Base-by-base conservation (phyloP, 352 stramenopile genomes). In the Globisporangium barbulae region DNA sequence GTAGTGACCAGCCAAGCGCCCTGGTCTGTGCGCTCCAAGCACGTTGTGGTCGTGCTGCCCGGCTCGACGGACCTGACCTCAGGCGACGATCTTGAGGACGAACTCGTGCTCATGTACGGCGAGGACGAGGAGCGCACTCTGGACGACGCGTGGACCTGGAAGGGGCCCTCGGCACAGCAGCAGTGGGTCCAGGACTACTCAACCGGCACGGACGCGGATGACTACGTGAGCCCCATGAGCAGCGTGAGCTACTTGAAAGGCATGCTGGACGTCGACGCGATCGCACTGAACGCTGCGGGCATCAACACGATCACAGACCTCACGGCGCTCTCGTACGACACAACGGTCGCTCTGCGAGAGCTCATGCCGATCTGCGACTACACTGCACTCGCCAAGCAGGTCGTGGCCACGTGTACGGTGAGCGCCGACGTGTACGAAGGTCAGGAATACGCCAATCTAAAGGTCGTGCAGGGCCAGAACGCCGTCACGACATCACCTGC, bases 271-370 rank as follows among this genome's bases (percentile, higher is more conserved):
- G 49, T 70, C 0, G 71, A 96, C 54, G 75, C 86, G 7, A n/a
- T 62, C 1, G 66, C 71, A 7, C 75, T 98, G 42, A 62, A 77
- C 42, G 54, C 50, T 33, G 75, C 71, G 8, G 85, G 89, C 17
- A 74, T 98, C 31, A 69, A 78, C 10, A 91, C 79, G 33, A 89
- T 98, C 61, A 53, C 64, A 41, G 88, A 98, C 25, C 79, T 98
- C 13, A 86, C 81, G 13, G 58, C 65, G 13, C 47, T 92, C 4
- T 58, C 73, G 1, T 79, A 76, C n/a, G 81, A 87, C 53, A 66
- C 73, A 42, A 85, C 76, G 0, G 65, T 92, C 49, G 37, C 64
- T 17, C 63, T 92, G n/a, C 79, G 83, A 1, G 41, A 75, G 10
- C 53, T 72, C 5, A 85, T 90, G 70, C 79, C 83, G 13, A 73